phyloP scores from a whole-genome alignment of 2,329 filamentous ascomycete species.

The Sporothrix dimorphospora region DNA sequence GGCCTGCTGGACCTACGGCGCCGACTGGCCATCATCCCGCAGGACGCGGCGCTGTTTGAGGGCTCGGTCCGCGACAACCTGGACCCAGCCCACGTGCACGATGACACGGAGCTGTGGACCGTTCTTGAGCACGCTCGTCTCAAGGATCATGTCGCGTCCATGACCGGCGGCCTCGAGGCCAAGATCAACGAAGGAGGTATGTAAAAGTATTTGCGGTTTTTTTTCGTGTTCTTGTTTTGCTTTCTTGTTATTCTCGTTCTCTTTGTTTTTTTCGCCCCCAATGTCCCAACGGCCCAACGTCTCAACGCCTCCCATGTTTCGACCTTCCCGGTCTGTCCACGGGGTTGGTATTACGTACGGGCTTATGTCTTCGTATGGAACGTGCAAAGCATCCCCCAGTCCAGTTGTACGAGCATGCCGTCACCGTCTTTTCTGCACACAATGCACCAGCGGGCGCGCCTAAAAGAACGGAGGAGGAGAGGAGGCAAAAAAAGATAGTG shows the following conservation, averaged over 20 bases:
- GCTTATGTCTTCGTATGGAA: background rate
- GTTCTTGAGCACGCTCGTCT: constrained; percentile 89
- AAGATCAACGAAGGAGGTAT: constrained; percentile 90
- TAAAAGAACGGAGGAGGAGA: constrained; percentile 4
- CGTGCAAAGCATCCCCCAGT: background rate
- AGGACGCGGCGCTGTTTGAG: constrained; percentile 90
- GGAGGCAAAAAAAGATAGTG: background rate
- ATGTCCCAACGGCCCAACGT: background rate
- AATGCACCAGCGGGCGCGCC: background rate
- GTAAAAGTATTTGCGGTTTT: constrained; percentile 41
- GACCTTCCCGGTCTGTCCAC: background rate
- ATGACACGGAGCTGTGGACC: constrained; percentile 97
- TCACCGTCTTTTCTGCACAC: constrained; percentile 26
- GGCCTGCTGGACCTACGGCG: constrained; percentile 86
- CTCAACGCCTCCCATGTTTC: background rate
- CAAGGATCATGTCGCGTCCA: constrained; percentile 82
- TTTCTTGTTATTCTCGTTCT: background rate
- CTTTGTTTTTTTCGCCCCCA: background rate
- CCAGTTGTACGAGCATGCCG: constrained; percentile 26
- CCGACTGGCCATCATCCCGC: constrained; percentile 92
- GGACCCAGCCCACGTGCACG: constrained; percentile 90
- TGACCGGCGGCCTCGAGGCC: constrained; percentile 89
- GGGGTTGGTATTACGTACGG: constrained; percentile 10
- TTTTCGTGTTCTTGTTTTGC: background rate
- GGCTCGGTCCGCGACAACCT: constrained; percentile 82